Evolutionary conservation across 306 rosid genomes (phyloP).

Genomic region (Ormosia semicastrata): DNA sequence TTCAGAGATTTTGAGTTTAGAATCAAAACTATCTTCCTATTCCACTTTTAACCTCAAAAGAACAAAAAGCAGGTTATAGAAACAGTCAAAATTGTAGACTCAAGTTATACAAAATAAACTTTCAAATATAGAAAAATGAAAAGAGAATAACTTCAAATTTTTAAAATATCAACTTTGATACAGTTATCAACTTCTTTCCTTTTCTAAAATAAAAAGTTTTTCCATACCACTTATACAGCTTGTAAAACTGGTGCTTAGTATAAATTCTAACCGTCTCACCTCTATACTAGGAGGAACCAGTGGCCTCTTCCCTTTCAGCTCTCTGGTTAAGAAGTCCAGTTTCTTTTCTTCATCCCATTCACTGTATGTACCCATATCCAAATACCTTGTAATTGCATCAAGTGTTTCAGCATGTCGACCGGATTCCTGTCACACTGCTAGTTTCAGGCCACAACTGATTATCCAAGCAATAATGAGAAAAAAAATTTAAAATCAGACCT

Average conservation of each 20-base stretch:
- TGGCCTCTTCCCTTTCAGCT: slow-evolving; percentile 93
- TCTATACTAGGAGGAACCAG: slow-evolving; percentile 76
- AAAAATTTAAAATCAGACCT: slow-evolving; percentile 47
- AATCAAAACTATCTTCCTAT: neutral
- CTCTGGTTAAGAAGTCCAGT: slow-evolving; percentile 74
- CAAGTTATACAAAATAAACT: neutral
- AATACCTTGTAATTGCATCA: slow-evolving; percentile 72
- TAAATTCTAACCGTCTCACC: slow-evolving; percentile 40
- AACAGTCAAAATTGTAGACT: neutral
- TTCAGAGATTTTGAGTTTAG: neutral
- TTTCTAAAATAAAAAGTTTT: slow-evolving; percentile 1
- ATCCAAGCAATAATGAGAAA: slow-evolving; percentile 9
- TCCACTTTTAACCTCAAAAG: neutral
- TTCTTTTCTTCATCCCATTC: slow-evolving; percentile 98
- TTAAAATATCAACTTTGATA: neutral
- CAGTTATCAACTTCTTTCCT: neutral
- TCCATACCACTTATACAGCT: neutral
- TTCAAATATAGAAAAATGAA: neutral
- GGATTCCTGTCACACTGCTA: slow-evolving; percentile 65
- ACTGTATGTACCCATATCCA: slow-evolving; percentile 85
- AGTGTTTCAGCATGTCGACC: slow-evolving; percentile 86
- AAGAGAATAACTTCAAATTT: neutral
- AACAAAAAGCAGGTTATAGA: neutral
- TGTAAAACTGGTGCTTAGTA: neutral
- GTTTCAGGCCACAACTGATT: slow-evolving; percentile 14